A percentile compares a stretch with the other conserved stretches of the same genome.
phyloP scores from a whole-genome alignment of 2,329 filamentous ascomycete genomes.

The Beauveria sp. region DNA sequence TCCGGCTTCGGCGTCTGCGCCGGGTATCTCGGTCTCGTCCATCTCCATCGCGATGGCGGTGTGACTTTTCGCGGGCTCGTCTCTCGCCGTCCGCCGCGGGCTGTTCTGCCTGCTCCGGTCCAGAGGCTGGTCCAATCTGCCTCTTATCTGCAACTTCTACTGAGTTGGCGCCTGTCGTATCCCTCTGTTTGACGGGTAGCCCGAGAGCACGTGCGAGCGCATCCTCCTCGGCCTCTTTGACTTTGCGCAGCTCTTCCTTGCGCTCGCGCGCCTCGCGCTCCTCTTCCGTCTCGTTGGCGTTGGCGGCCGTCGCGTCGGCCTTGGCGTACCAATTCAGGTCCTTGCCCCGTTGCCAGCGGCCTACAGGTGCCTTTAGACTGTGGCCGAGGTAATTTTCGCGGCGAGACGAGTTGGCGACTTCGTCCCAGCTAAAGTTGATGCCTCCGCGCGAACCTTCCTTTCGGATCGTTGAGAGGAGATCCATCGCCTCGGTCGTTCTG shows the following conservation, averaged over 20 bases:
- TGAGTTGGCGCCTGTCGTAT: conserved; percentile 57
- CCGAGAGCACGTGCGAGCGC: conserved; percentile 79
- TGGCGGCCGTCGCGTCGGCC: conserved; percentile 37
- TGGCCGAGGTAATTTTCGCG: conserved; percentile 89
- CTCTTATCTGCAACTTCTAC: conserved; percentile 49
- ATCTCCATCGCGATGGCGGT: conserved; percentile 24
- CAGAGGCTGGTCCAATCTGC: conserved; percentile 22
- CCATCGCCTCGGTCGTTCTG: conserved; percentile 50
- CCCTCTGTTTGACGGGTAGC: conserved; percentile 58
- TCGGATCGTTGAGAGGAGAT: conserved; percentile 84
- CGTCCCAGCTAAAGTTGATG: conserved; percentile 93
- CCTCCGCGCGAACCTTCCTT: conserved; percentile 89
- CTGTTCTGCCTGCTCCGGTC: conserved; percentile 16
- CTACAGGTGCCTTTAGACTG: conserved; percentile 84
- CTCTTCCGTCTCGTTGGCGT: conserved; percentile 49
- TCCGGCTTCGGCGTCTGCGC: conserved; percentile 26
- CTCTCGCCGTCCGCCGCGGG: conserved; percentile 6
- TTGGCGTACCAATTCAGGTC: conserved; percentile 60
- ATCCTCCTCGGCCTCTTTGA: conserved; percentile 91
- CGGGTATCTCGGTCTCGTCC: conserved; percentile 26
- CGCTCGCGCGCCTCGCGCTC: conserved; percentile 53
- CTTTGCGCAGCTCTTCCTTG: conserved; percentile 67
- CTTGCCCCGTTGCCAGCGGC: conserved; percentile 79
- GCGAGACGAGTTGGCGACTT: conserved; percentile 78
- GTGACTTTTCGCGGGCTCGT: conserved; percentile 21